phyloP scores from a whole-genome alignment of 306 rosid genomes.

The Ormosia semicastrata region DNA sequence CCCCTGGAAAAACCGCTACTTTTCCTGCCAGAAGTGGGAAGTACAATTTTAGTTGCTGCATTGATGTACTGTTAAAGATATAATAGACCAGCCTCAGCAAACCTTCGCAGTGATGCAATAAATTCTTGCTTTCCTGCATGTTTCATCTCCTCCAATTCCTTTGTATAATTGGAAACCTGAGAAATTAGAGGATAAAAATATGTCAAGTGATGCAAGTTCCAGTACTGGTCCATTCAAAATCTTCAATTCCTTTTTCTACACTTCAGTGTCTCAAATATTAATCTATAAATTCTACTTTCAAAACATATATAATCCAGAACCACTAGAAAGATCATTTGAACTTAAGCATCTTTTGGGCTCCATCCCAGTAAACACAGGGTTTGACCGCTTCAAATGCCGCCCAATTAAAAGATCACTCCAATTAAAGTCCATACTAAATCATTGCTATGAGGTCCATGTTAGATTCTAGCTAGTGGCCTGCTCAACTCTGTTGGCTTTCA shows the following conservation, averaged over 20 bases:
- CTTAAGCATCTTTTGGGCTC: not conserved
- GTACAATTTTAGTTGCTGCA: not conserved
- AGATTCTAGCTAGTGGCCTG: too few species aligned
- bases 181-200: not conserved
- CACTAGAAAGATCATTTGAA: not conserved
- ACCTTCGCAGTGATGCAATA: slow-evolving; percentile 89
- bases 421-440: not conserved
- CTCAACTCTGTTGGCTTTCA: not conserved
- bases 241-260: not conserved
- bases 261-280: not conserved
- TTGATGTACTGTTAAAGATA: not conserved
- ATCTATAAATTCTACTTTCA: not conserved
- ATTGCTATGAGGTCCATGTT: not conserved
- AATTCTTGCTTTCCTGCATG: slow-evolving; percentile 77
- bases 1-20: slow-evolving; percentile 96
- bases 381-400: not conserved
- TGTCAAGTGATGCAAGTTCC: not conserved
- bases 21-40: slow-evolving; percentile 45
- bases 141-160: slow-evolving; percentile 89
- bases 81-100: not conserved
- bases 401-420: not conserved
- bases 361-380: not conserved
- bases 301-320: not conserved
- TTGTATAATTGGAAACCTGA: slow-evolving; percentile 64
- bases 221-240: not conserved